Percentiles rank a stretch among this genome's conserved stretches.
Evolutionary conservation across 2,329 filamentous ascomycete species (phyloP).

Genomic region (Apiospora sp.): DNA sequence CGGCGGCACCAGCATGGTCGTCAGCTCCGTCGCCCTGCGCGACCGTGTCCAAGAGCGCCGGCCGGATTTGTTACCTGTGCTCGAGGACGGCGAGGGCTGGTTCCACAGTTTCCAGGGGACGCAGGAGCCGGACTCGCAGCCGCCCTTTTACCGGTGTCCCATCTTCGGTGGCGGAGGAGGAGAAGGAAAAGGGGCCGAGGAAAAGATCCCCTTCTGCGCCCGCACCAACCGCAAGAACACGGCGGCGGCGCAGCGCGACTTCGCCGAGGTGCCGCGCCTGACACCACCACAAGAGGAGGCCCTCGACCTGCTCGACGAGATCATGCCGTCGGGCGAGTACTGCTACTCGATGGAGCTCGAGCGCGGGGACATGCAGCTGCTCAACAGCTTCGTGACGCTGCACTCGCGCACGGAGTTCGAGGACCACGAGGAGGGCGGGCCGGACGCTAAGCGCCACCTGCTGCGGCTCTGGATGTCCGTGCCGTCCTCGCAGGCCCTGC

Average conservation of each 20-base stretch:
- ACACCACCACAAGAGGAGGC: slow-evolving; percentile 26
- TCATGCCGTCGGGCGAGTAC: slow-evolving; percentile 28
- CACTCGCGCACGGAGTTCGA: slow-evolving; percentile 30
- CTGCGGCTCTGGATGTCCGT: slow-evolving; percentile 31
- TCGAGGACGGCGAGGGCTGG: slow-evolving; percentile 27
- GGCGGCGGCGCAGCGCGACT: slow-evolving; percentile 28
- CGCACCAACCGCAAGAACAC: slow-evolving; percentile 31
- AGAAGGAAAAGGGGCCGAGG: not conserved
- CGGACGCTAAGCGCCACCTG: slow-evolving; percentile 30
- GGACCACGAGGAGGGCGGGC: slow-evolving; percentile 25
- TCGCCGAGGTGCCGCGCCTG: slow-evolving; percentile 27
- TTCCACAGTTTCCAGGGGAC: slow-evolving; percentile 30
- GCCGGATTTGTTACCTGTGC: slow-evolving; percentile 29
- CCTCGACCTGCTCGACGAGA: slow-evolving; percentile 27
- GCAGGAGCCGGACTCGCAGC: slow-evolving; percentile 26
- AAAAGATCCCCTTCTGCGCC: slow-evolving; percentile 23
- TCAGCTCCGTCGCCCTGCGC: slow-evolving; percentile 29
- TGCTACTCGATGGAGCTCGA: slow-evolving; percentile 31
- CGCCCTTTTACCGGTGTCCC: slow-evolving; percentile 29
- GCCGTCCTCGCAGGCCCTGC: slow-evolving; percentile 28
- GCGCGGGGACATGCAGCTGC: slow-evolving; percentile 29
- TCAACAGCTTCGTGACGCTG: slow-evolving; percentile 31
- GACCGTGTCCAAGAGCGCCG: slow-evolving; percentile 27
- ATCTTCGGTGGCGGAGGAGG: slow-evolving; percentile 23
- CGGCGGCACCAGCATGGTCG: slow-evolving; percentile 28